Base-by-base conservation (phyloP, 1,284 basidiomycete species). In the Kwoniella shivajii region DNA sequence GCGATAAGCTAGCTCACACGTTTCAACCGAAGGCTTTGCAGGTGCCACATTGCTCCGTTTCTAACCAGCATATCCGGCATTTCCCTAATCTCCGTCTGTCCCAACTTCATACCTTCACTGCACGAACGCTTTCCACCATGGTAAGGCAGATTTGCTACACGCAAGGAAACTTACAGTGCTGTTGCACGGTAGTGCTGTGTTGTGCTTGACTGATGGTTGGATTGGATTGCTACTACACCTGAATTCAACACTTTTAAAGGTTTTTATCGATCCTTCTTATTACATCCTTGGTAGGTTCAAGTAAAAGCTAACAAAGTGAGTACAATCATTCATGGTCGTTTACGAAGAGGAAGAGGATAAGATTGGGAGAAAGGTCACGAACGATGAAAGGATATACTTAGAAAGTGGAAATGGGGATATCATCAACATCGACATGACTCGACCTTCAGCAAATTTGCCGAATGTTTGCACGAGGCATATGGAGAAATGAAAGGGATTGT, bases 281-380 rank as follows among this genome's bases (percentile, higher is more conserved):
- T 47, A 47, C 24, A 59, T 53, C 51, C 42, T 43, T 41, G 55
- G 57, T 59, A 59, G 57, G 57, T 59, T 51, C 53, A 44, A 50
- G 14, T 20, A 51, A 59, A 55, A 58, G 38, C 53, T 55, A 52
- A 55, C 52, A 59, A 54, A 59, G 57, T 59, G 57, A 59, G 57
- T 59, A 14, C 31, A 41, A 24, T 5, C 30, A 4, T 42, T 22
- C 46, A 37, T 48, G 18, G 33, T 20, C 14, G 33, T 16, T 29
- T 37, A 22, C 41, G 14, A 18, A 24, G 11, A n/a, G 36, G 24
- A 31, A 11, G 14, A 29, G 36, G 24, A 37, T 14, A 42, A 20
- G 14, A 3, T 14, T 26, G 38, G 13, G 27, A 14, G 31, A 31
- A 33, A 36, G 34, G 16, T 20, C 20, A 36, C 18, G 14, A 22